A percentile compares a stretch with the other conserved stretches of the same genome.
phyloP scores from a whole-genome alignment of 1,139 yeast species.

The Meyerozyma carpophila region DNA sequence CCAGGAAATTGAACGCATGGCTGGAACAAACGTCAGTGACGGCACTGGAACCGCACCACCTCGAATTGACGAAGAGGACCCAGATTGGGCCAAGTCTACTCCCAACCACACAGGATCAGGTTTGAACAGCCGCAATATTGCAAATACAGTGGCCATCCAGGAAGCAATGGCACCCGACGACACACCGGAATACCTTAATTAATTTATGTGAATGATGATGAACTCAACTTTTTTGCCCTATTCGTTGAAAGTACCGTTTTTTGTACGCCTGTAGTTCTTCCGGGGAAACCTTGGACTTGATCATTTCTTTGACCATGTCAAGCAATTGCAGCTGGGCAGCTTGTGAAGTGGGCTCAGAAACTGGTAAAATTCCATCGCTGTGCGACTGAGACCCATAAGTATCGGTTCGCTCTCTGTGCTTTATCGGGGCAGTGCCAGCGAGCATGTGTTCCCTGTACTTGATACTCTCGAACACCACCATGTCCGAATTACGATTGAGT shows the following conservation, averaged over 20 bases:
- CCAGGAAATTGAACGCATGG: slow-evolving; percentile 36
- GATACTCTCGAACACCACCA: slow-evolving; percentile 7
- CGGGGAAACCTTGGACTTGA: slow-evolving; percentile 1
- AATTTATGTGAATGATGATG: background rate
- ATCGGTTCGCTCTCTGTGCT: background rate
- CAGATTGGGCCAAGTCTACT: slow-evolving; percentile 11
- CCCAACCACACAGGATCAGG: slow-evolving; percentile 5
- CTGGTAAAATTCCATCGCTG: background rate
- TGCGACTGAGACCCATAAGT: background rate
- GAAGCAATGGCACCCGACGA: slow-evolving; percentile 10
- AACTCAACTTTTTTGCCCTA: background rate
- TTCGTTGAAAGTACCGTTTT: slow-evolving; percentile 4
- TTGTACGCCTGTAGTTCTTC: slow-evolving; percentile 1
- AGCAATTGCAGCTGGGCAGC: background rate
- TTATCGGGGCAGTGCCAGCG: background rate
- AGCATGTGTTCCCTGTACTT: slow-evolving; percentile 2
- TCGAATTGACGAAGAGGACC: slow-evolving; percentile 11
- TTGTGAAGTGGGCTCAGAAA: background rate
- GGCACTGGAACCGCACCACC: slow-evolving; percentile 1
- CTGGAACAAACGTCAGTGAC: slow-evolving; percentile 7
- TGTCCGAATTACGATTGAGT: slow-evolving; percentile 1
- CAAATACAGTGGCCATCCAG: slow-evolving; percentile 14
- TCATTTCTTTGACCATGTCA: background rate
- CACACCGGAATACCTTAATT: background rate
- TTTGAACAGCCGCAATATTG: slow-evolving; percentile 6